A percentile compares a stretch with the other conserved stretches of the same genome.
Conservation (phyloP, 2,329 filamentous ascomycete species). For the Geoglossum cookeanum region DNA sequence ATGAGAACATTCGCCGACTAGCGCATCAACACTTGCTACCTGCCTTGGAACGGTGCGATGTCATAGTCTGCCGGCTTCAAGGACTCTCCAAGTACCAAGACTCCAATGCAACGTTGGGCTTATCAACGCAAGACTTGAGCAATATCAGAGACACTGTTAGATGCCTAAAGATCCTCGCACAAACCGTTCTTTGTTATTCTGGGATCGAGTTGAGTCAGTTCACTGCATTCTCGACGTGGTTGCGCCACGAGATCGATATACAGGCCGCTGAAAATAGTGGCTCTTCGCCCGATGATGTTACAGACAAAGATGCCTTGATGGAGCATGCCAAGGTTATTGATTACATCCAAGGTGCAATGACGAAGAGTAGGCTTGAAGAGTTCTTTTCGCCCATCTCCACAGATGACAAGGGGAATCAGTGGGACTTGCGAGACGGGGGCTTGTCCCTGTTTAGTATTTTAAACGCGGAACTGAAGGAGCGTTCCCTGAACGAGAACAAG, state of each 20-base stretch:
- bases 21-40: constrained; percentile 79
- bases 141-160: constrained; percentile 51
- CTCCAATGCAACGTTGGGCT: constrained; percentile 43
- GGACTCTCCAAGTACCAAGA: constrained; percentile 71
- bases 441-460: constrained; percentile 26
- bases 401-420: constrained; percentile 21
- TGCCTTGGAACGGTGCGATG: constrained; percentile 61
- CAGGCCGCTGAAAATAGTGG: constrained; percentile 44
- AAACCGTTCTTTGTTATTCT: constrained; percentile 51
- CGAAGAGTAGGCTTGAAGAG: constrained; percentile 41
- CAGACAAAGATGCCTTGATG: constrained; percentile 58
- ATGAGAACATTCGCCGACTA: constrained; percentile 57
- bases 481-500: constrained; percentile 26
- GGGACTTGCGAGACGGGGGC: constrained; percentile 20
- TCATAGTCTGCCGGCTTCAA: constrained; percentile 64
- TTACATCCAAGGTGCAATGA: constrained; percentile 58
- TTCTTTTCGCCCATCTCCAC: constrained; percentile 31
- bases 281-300: constrained; percentile 45
- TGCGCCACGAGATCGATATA: constrained; percentile 65
- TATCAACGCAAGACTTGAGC: constrained; percentile 42
- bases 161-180: constrained; percentile 54
- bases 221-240: constrained; percentile 60
- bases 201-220: constrained; percentile 68
- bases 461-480: constrained; percentile 29
- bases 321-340: constrained; percentile 53